phyloP scores from a whole-genome alignment of 1,139 yeast genomes.

The Zhuliangozyma blackwelliae region DNA sequence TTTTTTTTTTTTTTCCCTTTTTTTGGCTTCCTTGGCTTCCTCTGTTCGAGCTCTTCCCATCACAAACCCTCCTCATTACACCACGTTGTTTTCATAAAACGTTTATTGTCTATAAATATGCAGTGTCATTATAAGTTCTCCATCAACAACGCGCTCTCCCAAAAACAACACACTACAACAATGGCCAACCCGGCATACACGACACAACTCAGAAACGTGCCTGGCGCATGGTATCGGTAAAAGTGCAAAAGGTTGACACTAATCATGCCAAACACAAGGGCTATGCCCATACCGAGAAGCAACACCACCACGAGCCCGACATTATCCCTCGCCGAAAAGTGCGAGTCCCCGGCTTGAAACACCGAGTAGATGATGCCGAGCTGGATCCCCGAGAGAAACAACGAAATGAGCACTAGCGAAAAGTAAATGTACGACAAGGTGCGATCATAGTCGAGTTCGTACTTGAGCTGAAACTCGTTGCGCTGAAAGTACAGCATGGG shows the following conservation, averaged over 20 bases:
- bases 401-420: constrained; percentile 29
- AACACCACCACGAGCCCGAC: constrained; percentile 31
- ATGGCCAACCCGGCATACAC: constrained; percentile 28
- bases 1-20: constrained; percentile 14
- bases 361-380: constrained; percentile 40
- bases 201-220: constrained; percentile 23
- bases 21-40: neutral
- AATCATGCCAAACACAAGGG: constrained; percentile 30
- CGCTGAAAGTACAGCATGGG: constrained; percentile 17
- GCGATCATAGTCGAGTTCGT: constrained; percentile 33
- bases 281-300: constrained; percentile 29
- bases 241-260: constrained; percentile 26
- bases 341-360: constrained; percentile 19
- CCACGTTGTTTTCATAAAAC: no score
- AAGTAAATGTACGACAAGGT: constrained; percentile 36
- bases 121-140: neutral
- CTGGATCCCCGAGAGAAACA: constrained; percentile 41
- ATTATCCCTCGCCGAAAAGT: constrained; percentile 27
- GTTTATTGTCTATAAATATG: no score
- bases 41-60: neutral
- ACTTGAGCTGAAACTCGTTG: constrained; percentile 19
- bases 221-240: constrained; percentile 25
- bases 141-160: constrained; percentile 12
- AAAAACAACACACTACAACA: constrained; percentile 23
- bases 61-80: neutral